Conservation (phyloP, 2,329 filamentous ascomycete species). For the Phaeophleospora eucalypticola region DNA sequence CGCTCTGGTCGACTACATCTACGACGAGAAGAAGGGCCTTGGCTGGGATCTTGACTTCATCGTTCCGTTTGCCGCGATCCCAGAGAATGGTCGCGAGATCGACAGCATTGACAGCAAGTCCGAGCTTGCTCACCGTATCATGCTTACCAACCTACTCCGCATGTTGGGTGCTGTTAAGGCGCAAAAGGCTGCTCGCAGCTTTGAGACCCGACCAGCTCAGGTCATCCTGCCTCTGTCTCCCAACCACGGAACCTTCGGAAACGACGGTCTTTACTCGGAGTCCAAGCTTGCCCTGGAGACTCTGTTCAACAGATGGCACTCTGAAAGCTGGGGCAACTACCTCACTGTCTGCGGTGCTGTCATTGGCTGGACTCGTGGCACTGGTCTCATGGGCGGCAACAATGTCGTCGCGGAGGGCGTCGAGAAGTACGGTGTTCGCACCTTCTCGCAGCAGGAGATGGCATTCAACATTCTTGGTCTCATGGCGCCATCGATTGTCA, state of each 20-base stretch:
- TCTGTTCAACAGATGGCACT: constrained; percentile 97
- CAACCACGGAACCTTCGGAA: constrained; percentile 97
- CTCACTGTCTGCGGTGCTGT: constrained; percentile 97
- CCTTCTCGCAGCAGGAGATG: constrained; percentile 99
- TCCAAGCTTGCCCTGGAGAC: constrained; percentile 97
- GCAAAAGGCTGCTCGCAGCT: constrained; percentile 81
- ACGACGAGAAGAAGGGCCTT: constrained; percentile 90
- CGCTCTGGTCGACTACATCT: constrained; percentile 91
- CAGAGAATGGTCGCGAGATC: constrained; percentile 95
- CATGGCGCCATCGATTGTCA: constrained; percentile 89
- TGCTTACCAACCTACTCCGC: constrained; percentile 94
- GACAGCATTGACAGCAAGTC: constrained; percentile 96
- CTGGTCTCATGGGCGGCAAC: constrained; percentile 95
- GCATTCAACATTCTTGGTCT: constrained; percentile 96
- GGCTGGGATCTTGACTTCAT: constrained; percentile 98
- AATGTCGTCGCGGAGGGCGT: constrained; percentile 97
- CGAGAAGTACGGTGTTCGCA: constrained; percentile 92
- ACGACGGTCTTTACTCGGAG: constrained; percentile 95
- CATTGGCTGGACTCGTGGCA: constrained; percentile 98
- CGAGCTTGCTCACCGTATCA: constrained; percentile 95
- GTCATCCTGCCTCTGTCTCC: constrained; percentile 93
- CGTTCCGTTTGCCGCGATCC: constrained; percentile 93
- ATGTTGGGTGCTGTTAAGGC: constrained; percentile 86
- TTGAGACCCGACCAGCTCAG: constrained; percentile 92
- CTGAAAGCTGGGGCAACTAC: constrained; percentile 95